A percentile compares a stretch with the other conserved stretches of the same genome.
Evolutionary conservation across 1,139 yeast genomes (phyloP).

Genomic region (Yarrowia galli): DNA sequence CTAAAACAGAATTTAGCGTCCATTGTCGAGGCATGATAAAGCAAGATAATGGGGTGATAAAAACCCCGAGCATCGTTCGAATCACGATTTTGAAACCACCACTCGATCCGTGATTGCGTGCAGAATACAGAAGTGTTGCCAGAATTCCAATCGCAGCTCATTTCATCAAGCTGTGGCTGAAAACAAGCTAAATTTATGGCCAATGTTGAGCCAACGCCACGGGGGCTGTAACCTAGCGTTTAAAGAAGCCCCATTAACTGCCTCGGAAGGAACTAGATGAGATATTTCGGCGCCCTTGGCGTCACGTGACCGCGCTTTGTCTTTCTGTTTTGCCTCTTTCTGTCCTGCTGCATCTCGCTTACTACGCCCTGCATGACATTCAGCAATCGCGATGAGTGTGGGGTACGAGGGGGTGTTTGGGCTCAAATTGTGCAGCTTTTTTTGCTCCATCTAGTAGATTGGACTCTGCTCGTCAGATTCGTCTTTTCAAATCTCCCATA

Average conservation of each 20-base stretch:
- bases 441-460: background rate
- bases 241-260: background rate
- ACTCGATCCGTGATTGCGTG: background rate
- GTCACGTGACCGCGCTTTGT: slow-evolving; percentile 23
- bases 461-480: background rate
- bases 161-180: background rate
- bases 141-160: background rate
- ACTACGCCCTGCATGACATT: slow-evolving; percentile 25
- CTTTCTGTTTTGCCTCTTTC: slow-evolving; percentile 2
- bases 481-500: background rate
- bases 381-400: slow-evolving; percentile 10
- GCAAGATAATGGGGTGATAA: background rate
- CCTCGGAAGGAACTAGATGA: background rate
- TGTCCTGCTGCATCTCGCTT: slow-evolving; percentile 23
- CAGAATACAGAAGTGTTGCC: background rate
- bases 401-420: background rate
- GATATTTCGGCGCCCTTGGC: background rate
- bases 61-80: background rate
- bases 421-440: background rate
- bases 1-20: background rate
- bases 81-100: background rate
- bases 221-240: background rate
- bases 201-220: background rate
- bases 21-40: background rate
- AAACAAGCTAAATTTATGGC: background rate